Evolutionary conservation across 1,284 basidiomycete genomes (phyloP).

Genomic region (Puccinia horiana): DNA sequence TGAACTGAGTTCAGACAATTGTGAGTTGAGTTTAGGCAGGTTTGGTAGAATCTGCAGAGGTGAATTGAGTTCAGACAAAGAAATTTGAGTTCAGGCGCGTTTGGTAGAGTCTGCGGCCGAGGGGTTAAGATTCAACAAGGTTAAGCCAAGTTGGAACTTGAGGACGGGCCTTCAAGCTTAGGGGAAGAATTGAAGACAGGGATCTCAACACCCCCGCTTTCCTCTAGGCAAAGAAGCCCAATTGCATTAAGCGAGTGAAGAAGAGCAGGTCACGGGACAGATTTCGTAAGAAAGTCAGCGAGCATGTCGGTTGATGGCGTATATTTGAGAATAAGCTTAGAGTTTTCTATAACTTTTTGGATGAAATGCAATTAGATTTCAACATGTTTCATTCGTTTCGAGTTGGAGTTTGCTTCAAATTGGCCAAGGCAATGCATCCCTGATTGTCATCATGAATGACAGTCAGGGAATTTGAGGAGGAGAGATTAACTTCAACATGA

Average conservation of each 20-base stretch:
- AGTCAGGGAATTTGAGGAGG: neutral
- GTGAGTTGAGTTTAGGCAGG: too few species aligned
- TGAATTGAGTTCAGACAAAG: too few species aligned
- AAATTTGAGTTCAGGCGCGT: too few species aligned
- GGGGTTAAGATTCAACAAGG: too few species aligned
- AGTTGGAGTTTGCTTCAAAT: neutral
- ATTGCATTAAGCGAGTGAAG: neutral
- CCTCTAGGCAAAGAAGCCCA: neutral
- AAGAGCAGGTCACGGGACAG: neutral
- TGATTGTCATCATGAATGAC: neutral
- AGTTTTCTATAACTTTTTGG: neutral
- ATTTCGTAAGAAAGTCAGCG: slow-evolving; percentile 6
- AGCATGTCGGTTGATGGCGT: neutral
- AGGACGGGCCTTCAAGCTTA: too few species aligned
- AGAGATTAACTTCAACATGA: neutral
- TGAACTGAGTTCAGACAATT: too few species aligned
- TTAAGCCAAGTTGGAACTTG: too few species aligned
- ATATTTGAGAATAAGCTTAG: neutral
- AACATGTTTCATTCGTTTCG: neutral
- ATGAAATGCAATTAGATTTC: neutral
- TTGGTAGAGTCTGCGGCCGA: too few species aligned
- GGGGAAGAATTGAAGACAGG: too few species aligned
- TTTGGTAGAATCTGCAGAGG: too few species aligned
- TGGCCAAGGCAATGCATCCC: neutral
- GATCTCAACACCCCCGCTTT: neutral